Base-by-base conservation (phyloP, 805 yeast genomes). In the Wickerhamiella parazyma region DNA sequence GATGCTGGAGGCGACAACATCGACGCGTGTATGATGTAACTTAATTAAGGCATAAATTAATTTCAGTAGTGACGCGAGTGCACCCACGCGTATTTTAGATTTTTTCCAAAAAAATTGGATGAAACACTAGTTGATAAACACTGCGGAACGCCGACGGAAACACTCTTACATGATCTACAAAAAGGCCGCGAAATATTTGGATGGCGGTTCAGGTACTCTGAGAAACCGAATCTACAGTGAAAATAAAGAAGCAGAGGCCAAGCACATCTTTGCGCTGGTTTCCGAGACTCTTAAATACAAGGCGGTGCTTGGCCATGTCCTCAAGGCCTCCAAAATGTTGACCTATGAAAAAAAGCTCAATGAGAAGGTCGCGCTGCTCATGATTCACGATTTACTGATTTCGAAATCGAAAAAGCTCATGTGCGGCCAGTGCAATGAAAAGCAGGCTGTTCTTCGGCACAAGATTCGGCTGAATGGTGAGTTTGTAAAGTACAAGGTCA, bases 401-500 rank as follows among this genome's bases (percentile, higher is more conserved):
- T 72, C 89, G 5, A 72, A 76, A 49, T 69, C 75, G 21, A 91
- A 93, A 9, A 65, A 95, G 48, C 80, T 89, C 47, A 93, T 85
- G 57, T 79, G 85, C 69, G 93, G 93, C 6, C 87, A 86, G 54
- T 85, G 80, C 48, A 82, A 89, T 0, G 69, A 85, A 46, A 91
- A 91, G 56, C 91, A 82, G 39, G 80, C 82, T 10, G 68, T 91
- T 4, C 63, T 91, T 45, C 70, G 75, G 47, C 80, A 86, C 58
- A 83, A 81, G 59, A 78, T 94, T 0, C 67, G 97, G 51, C 65
- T 89, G 40, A 76, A 75, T 45, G 87, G 93, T 1, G 97, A 91
- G 57, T 66, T 81, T 46, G 80, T 75, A 18, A 83, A 81, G 55
- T 64, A 85, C 55, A 83, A 84, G 55, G 57, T 91, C 52, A 80